Percentiles rank a stretch among this genome's conserved stretches.
phyloP scores from a whole-genome alignment of 495 filamentous ascomycete species.

The Oleoguttula mirabilis region DNA sequence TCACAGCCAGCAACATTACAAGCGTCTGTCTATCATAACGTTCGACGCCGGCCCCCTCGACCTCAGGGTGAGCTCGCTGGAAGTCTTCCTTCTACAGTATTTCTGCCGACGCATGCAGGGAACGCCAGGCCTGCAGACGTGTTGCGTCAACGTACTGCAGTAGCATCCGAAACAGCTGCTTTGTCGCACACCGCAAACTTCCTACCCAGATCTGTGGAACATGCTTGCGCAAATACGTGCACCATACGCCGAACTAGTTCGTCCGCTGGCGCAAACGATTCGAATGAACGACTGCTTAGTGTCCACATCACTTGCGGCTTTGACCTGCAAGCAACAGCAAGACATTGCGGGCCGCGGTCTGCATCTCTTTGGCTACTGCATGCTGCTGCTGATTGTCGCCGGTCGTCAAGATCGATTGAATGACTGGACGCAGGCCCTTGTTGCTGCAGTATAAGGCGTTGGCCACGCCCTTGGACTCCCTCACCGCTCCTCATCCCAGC shows the following conservation, averaged over 20 bases:
- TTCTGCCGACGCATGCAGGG: background rate
- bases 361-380: conserved; percentile 9
- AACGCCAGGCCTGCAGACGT: no score
- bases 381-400: conserved; percentile 9
- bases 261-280: conserved; percentile 5
- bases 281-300: conserved; percentile 1
- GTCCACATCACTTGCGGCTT: background rate
- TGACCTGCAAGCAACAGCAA: conserved; percentile 3
- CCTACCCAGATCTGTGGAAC: conserved; percentile 10
- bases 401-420: background rate
- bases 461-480: conserved; percentile 6
- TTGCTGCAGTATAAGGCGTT: conserved; percentile 16
- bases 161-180: no score
- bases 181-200: conserved; percentile 21
- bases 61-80: no score
- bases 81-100: no score
- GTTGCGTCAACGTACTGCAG: no score
- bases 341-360: conserved; percentile 11
- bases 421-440: conserved; percentile 6
- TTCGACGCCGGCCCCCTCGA: no score
- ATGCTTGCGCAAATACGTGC: conserved; percentile 6
- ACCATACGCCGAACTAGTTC: conserved; percentile 11
- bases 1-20: no score
- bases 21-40: no score
- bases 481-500: conserved; percentile 8